A percentile compares a stretch with the other conserved stretches of the same genome.
Conservation (phyloP, 2,329 filamentous ascomycete species). For the Phoma sp. region DNA sequence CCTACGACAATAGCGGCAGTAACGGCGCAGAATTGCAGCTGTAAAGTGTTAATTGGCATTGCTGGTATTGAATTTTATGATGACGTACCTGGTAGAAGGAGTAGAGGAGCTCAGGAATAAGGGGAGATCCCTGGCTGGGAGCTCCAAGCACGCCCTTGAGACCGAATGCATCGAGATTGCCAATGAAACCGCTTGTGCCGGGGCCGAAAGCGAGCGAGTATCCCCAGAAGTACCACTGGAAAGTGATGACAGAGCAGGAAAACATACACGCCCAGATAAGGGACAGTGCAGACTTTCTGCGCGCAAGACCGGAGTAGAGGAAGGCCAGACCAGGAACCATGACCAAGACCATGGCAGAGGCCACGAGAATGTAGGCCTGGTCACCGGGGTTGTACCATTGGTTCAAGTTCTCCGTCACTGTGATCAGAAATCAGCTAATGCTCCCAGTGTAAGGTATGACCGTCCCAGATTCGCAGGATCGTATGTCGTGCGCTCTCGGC, state of each 20-base stretch:
- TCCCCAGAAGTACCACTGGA: slow-evolving; percentile 99
- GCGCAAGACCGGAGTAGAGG: slow-evolving; percentile 95
- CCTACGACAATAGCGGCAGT: slow-evolving; percentile 92
- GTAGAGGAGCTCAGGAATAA: slow-evolving; percentile 89
- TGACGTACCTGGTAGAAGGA: slow-evolving; percentile 85
- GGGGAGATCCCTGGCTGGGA: slow-evolving; percentile 85
- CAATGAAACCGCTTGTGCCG: slow-evolving; percentile 88
- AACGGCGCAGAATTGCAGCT: slow-evolving; percentile 98
- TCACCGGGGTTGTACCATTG: slow-evolving; percentile 94
- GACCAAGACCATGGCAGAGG: slow-evolving; percentile 89
- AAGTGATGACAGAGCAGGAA: slow-evolving; percentile 86
- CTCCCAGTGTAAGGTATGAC: neutral
- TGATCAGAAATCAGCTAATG: slow-evolving; percentile 18
- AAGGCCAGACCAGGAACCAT: slow-evolving; percentile 98
- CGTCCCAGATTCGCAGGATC: neutral
- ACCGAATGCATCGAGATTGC: slow-evolving; percentile 86
- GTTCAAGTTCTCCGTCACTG: slow-evolving; percentile 87
- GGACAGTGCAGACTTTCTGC: slow-evolving; percentile 94
- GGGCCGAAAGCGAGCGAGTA: slow-evolving; percentile 92
- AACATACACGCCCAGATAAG: slow-evolving; percentile 98
- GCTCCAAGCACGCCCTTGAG: slow-evolving; percentile 81
- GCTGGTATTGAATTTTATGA: neutral
- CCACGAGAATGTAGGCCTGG: slow-evolving; percentile 89
- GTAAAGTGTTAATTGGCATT: neutral
- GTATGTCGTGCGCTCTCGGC: slow-evolving; percentile 13